Conservation (phyloP, 2,329 filamentous ascomycete genomes). For the Clonostachys chloroleuca region DNA sequence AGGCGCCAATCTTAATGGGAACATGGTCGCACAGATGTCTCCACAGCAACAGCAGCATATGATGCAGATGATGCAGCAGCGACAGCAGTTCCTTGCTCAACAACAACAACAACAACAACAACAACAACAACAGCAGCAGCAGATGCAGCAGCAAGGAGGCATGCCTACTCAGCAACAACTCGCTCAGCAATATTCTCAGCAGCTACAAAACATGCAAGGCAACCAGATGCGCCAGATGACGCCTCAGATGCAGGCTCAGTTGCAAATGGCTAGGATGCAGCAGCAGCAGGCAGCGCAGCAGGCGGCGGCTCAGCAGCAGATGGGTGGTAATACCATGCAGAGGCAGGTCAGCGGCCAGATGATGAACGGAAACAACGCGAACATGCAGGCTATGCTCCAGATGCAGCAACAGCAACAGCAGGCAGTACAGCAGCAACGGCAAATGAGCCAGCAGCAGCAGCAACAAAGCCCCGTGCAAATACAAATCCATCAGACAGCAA, state of each 20-base stretch:
- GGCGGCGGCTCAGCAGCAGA: constrained; percentile 21
- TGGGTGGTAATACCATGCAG: constrained; percentile 19
- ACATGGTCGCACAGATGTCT: constrained; percentile 14
- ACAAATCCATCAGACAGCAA: constrained; percentile 11
- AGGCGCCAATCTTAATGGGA: constrained; percentile 28
- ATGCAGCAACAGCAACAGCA: constrained; percentile 24
- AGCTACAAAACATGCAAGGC: constrained; percentile 34
- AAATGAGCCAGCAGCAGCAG: constrained; percentile 22
- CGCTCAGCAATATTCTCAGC: constrained; percentile 36
- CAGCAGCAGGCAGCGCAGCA: constrained; percentile 29
- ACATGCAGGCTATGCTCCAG: constrained; percentile 25
- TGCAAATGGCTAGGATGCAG: constrained; percentile 29
- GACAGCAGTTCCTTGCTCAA: constrained; percentile 31
- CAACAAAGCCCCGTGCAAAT: constrained; percentile 14
- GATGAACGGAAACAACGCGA: constrained; percentile 31
- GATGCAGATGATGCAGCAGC: constrained; percentile 30
- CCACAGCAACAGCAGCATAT: constrained; percentile 16
- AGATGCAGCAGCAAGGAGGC: constrained; percentile 24
- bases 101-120: constrained; percentile 26
- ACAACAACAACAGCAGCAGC: constrained; percentile 23
- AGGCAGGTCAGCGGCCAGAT: constrained; percentile 26
- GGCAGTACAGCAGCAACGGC: constrained; percentile 22
- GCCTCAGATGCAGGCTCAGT: constrained; percentile 24
- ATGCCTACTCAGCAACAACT: constrained; percentile 37
- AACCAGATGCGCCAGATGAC: constrained; percentile 25